These are phyloP conservation scores for Angomonas deanei DNA, from an alignment of 208 protist species.

Conservation along the genomic window DNA sequence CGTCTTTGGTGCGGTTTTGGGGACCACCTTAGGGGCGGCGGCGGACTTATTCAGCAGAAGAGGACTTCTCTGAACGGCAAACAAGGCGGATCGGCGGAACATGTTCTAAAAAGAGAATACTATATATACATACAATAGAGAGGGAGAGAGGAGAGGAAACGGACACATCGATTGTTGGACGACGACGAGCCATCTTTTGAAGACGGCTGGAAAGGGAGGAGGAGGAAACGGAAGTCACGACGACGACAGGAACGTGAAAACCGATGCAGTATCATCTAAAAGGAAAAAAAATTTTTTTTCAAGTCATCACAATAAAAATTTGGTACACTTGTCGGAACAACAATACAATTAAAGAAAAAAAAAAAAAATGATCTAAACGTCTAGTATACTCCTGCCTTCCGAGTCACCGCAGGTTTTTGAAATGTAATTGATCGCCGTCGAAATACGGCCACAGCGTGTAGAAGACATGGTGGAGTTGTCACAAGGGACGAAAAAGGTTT, in stretches of 20 bases:
- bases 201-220: no score
- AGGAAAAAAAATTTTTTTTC: no score
- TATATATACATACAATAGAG: no score
- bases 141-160: background rate
- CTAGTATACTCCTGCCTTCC: slow-evolving; percentile 21
- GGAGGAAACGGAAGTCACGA: background rate
- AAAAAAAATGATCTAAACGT: slow-evolving; percentile 3
- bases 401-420: slow-evolving; percentile 55
- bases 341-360: slow-evolving; percentile 7
- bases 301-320: no score
- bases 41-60: slow-evolving; percentile 9
- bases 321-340: no score
- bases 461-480: slow-evolving; percentile 26
- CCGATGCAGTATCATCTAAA: no score
- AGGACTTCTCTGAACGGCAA: slow-evolving; percentile 2
- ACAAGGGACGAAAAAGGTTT: slow-evolving; percentile 59
- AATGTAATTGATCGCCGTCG: slow-evolving; percentile 51
- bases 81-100: background rate
- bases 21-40: slow-evolving; percentile 5
- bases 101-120: background rate
- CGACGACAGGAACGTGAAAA: no score
- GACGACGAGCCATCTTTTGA: no score
- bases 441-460: slow-evolving; percentile 61
- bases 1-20: slow-evolving; percentile 18
- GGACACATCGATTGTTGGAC: no score